These are phyloP conservation scores for Cryptococcus floricola DNA, from an alignment of 1,284 basidiomycete species.

Conservation along the genomic window DNA sequence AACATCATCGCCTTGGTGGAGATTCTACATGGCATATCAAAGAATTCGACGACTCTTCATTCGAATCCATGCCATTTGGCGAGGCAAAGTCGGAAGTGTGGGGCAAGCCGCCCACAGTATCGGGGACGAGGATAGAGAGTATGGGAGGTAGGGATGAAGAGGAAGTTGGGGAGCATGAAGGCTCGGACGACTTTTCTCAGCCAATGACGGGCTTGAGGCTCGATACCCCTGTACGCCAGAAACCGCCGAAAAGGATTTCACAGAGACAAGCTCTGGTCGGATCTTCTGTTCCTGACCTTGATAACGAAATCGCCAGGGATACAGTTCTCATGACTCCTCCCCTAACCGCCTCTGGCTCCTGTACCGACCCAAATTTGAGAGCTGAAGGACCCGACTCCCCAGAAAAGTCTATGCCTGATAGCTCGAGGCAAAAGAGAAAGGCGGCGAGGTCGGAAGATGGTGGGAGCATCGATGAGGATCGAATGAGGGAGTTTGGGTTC, in stretches of 20 bases:
- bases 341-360: no score
- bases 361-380: no score
- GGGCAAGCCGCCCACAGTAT: conserved; percentile 33
- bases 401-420: no score
- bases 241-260: not conserved
- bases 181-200: conserved; percentile 39
- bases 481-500: no score
- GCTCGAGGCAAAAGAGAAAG: no score
- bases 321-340: no score
- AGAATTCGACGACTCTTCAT: conserved; percentile 25
- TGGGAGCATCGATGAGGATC: no score
- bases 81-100: conserved; percentile 6
- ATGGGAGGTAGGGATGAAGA: not conserved
- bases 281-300: no score
- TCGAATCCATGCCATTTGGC: not conserved
- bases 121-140: conserved; percentile 36
- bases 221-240: conserved; percentile 14
- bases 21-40: conserved; percentile 42
- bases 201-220: conserved; percentile 37
- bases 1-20: conserved; percentile 26
- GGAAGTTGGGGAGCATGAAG: not conserved
- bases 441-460: no score
- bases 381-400: not conserved
- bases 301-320: no score
- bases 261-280: no score